Base-by-base conservation (phyloP, 352 stramenopile genomes). In the Saprolegnia diclina region DNA sequence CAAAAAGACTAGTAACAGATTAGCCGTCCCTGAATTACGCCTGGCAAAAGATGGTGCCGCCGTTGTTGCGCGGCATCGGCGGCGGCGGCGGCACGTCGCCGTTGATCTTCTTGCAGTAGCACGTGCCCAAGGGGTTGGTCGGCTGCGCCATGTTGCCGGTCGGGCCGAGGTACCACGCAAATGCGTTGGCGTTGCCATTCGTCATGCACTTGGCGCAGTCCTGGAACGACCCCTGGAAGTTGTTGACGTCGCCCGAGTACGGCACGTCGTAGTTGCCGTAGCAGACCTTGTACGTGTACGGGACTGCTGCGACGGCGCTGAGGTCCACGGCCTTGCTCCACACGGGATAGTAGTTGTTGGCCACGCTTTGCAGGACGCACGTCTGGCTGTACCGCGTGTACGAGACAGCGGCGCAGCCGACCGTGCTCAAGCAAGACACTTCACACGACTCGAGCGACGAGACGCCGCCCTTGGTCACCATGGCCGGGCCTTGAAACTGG, bases 181-280 rank as follows among this genome's bases (percentile, higher is more conserved):
- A 65, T 6, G 56, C 56, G 24, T 65, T 65, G n/a, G 56, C 22
- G 5, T 65, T 65, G 56, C 14, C 21, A n/a, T n/a, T 19, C 32
- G 9, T 16, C 16, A 65, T 65, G 32, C 56, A 65, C 56, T 65
- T 65, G 56, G 38, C 44, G 44, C 56, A 65, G 44, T 65, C 56
- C 11, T 65, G 24, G 22, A 65, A 65, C 21, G 56, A 52, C 5
- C 56, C 56, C 21, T 50, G 19, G 22, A 65, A 65, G 56, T 65
- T 50, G 10, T 14, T 37, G 5, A 59, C 52, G 52, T 59, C 52
- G 52, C 52, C 24, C 5, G 7, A 9, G 21, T 38, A 19, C 9
- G 14, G 24, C n/a, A 29, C 21, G 24, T 59, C 52, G 52, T 45
- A 45, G 38, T 45, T 45, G 38, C 38, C 38, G 14, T 38, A 24